Evolutionary conservation across 106 monocot genomes (phyloP).

Genomic region (Acorus gramineus): DNA sequence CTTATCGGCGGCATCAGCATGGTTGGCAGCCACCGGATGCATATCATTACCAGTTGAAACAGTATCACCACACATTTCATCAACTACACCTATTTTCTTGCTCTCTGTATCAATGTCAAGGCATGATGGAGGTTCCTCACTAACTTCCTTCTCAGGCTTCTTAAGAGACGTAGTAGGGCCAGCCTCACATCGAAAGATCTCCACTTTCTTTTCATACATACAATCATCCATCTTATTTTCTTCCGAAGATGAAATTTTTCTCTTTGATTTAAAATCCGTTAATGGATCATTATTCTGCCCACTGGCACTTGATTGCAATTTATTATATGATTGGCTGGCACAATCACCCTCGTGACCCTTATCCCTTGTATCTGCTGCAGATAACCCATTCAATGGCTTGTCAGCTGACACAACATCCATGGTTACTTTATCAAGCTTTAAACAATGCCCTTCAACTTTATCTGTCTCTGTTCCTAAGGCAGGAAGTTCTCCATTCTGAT

Average conservation of each 20-base stretch:
- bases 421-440: too few species aligned
- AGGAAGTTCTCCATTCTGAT: too few species aligned
- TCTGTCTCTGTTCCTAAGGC: too few species aligned
- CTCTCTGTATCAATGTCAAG: neutral
- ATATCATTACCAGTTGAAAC: neutral
- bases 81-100: too few species aligned
- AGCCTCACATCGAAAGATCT: neutral
- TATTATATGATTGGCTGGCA: too few species aligned
- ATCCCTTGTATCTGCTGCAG: too few species aligned
- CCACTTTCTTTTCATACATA: conserved; percentile 5
- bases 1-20: neutral
- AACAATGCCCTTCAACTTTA: too few species aligned
- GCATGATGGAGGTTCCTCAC: neutral
- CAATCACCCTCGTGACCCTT: too few species aligned
- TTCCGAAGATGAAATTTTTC: neutral
- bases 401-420: too few species aligned
- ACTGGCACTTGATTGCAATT: neutral
- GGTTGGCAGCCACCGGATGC: conserved; percentile 1
- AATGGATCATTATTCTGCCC: neutral
- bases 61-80: conserved; percentile 1
- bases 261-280: conserved; percentile 3
- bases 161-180: neutral
- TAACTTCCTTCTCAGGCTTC: conserved; percentile 13
- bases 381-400: too few species aligned
- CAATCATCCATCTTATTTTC: conserved; percentile 11